Conservation (phyloP, 768 basidiomycete genomes). For the Leccinellum rugosiceps region DNA sequence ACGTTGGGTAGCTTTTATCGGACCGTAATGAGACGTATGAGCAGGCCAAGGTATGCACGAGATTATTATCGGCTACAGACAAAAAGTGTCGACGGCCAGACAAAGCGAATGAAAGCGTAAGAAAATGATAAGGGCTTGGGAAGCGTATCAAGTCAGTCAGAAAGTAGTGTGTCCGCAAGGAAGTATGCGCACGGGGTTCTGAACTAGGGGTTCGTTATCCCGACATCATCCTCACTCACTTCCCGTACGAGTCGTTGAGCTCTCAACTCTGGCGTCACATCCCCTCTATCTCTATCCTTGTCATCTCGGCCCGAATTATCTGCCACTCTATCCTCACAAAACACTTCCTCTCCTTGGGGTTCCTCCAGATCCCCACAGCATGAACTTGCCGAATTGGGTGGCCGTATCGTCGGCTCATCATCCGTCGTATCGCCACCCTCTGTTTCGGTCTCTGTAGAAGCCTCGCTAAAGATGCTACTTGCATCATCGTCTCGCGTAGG, state of each 20-base stretch:
- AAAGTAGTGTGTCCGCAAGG: neutral
- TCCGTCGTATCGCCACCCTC: constrained; percentile 64
- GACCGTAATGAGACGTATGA: constrained; percentile 9
- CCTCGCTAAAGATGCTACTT: constrained; percentile 36
- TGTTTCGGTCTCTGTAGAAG: constrained; percentile 47
- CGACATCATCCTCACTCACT: constrained; percentile 32
- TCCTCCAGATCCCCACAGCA: constrained; percentile 39
- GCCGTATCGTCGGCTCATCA: constrained; percentile 80
- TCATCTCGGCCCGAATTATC: constrained; percentile 19
- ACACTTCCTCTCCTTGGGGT: constrained; percentile 29
- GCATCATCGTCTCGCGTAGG: constrained; percentile 30
- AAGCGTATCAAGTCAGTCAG: constrained; percentile 1
- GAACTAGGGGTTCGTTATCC: constrained; percentile 30
- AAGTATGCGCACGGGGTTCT: neutral
- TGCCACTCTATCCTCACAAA: constrained; percentile 14
- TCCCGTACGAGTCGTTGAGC: constrained; percentile 28
- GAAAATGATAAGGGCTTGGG: neutral
- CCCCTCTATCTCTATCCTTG: constrained; percentile 28
- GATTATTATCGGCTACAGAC: constrained; percentile 24
- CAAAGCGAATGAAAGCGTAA: constrained; percentile 10
- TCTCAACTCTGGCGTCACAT: constrained; percentile 32
- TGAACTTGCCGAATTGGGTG: constrained; percentile 39
- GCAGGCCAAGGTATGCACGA: constrained; percentile 24
- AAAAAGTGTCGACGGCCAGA: constrained; percentile 4
- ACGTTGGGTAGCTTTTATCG: constrained; percentile 19